Conservation (phyloP, 305 asterid species). For the Rubia tinctorum region DNA sequence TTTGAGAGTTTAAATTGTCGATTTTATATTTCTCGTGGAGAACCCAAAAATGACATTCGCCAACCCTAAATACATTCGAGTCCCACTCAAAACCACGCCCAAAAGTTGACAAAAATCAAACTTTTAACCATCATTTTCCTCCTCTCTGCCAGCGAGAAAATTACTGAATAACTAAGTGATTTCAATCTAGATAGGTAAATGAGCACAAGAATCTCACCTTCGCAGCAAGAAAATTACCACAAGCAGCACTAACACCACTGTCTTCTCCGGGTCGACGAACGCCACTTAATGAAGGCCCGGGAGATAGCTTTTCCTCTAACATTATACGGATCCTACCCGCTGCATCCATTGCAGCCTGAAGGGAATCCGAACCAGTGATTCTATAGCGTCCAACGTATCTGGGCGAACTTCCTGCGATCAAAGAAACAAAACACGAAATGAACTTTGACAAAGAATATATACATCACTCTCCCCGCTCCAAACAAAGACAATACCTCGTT, state of each 20-base stretch:
- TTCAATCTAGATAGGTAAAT: background rate
- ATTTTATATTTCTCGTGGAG: too few species aligned
- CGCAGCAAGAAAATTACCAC: conserved; percentile 90
- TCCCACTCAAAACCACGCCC: too few species aligned
- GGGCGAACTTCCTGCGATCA: conserved; percentile 67
- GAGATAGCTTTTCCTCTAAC: conserved; percentile 87
- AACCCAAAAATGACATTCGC: too few species aligned
- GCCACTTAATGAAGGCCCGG: conserved; percentile 88
- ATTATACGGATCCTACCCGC: conserved; percentile 73
- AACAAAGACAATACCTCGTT: conserved; percentile 44
- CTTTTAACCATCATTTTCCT: too few species aligned
- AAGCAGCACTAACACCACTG: conserved; percentile 72
- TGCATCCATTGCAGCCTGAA: conserved; percentile 82
- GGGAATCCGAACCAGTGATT: conserved; percentile 87
- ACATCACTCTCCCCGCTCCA: background rate
- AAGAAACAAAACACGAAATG: conserved; percentile 1
- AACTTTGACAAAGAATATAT: background rate
- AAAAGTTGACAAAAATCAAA: too few species aligned
- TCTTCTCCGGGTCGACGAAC: conserved; percentile 87
- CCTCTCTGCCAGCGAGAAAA: conserved; percentile 61
- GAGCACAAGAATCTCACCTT: conserved; percentile 45
- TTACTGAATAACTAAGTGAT: conserved; percentile 3
- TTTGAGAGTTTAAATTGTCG: too few species aligned
- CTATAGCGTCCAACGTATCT: conserved; percentile 90
- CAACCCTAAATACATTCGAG: too few species aligned